These are phyloP conservation scores for Hypoxylon lienhwacheense DNA, from an alignment of 495 filamentous ascomycete species.

Conservation along the genomic window DNA sequence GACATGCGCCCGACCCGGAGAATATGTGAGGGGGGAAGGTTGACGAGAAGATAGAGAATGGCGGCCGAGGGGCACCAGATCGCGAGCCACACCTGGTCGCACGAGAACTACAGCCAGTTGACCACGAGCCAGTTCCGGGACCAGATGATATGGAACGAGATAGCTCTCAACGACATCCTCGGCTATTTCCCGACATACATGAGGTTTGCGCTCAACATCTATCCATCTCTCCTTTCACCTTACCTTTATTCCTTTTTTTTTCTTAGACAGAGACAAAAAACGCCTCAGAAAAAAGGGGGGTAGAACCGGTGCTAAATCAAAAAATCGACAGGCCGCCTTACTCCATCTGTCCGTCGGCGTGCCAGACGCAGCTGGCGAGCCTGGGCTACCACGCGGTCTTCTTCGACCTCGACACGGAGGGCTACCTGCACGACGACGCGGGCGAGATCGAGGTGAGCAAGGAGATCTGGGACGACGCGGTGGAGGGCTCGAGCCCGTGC, in stretches of 20 bases:
- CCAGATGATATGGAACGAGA: conserved; percentile 78
- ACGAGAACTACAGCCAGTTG: conserved; percentile 67
- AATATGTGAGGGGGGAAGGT: conserved; percentile 6
- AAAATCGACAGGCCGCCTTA: conserved; percentile 70
- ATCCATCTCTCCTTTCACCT: no score
- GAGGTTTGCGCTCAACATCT: conserved; percentile 44
- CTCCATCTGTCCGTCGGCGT: conserved; percentile 66
- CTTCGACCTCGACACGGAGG: conserved; percentile 79
- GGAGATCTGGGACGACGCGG: conserved; percentile 65
- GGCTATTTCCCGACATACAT: conserved; percentile 86
- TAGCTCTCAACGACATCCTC: conserved; percentile 74
- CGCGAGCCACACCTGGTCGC: conserved; percentile 84
- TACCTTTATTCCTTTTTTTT: no score
- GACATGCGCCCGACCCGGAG: conserved; percentile 5
- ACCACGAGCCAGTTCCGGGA: conserved; percentile 58
- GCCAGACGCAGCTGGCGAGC: conserved; percentile 59
- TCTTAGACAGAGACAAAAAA: no score
- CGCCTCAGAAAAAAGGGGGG: no score
- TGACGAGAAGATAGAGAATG: conserved; percentile 58
- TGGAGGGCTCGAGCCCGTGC: conserved; percentile 50
- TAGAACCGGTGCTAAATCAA: conserved; percentile 12
- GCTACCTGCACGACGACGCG: conserved; percentile 67
- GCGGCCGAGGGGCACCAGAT: conserved; percentile 73
- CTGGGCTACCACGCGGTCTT: conserved; percentile 77
- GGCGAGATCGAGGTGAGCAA: conserved; percentile 68